Base-by-base conservation (phyloP, 2,329 filamentous ascomycete genomes). In the Penicillium psychrosexuale region DNA sequence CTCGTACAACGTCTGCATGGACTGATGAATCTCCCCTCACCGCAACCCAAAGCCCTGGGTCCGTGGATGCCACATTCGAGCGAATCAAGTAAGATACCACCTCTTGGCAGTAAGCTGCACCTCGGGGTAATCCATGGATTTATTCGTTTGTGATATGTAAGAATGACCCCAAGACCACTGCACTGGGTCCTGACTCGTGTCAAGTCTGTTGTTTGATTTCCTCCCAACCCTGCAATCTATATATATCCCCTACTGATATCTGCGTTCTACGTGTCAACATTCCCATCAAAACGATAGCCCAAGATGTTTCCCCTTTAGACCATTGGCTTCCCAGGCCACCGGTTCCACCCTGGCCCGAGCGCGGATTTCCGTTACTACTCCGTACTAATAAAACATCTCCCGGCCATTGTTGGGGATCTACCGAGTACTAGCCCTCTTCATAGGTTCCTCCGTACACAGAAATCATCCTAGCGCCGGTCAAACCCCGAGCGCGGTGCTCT, bases 31-130 rank as follows among this genome's bases (percentile, higher is more conserved):
- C 24, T 12, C 12, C 33, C 31, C 27, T 51, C 49, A 47, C 50
- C 50, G 43, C 12, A 52, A 52, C 31, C 51, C 51, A 43, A 19
- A 36, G n/a, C n/a, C n/a, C 37, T 17, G 51, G 51, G 51, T 53
- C 37, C 36, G 19, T 30, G 27, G 47, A 17, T 27, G 46, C 6
- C 36, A 40, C 17, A 24, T 15, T 48, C 5, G 34, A 39, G 8
- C 46, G 37, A 43, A 33, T 50, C 28, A 43, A 33, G 6, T 31
- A 3, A 3, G 28, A 39, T 33, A 22, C 27, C 37, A 22, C 13
- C 3, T n/a, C 36, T 42, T 40, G 17, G 12, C 47, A 2, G 27
- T 43, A 33, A 27, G 45, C 33, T 9, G 13, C 36, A 12, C 24
- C 28, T 44, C 15, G 17, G 12, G 47, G 47, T 50, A 36, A 44